Percentiles rank a stretch among this genome's conserved stretches.
Evolutionary conservation across 768 basidiomycete species (phyloP).

Genomic region (Pleurotus djamor): DNA sequence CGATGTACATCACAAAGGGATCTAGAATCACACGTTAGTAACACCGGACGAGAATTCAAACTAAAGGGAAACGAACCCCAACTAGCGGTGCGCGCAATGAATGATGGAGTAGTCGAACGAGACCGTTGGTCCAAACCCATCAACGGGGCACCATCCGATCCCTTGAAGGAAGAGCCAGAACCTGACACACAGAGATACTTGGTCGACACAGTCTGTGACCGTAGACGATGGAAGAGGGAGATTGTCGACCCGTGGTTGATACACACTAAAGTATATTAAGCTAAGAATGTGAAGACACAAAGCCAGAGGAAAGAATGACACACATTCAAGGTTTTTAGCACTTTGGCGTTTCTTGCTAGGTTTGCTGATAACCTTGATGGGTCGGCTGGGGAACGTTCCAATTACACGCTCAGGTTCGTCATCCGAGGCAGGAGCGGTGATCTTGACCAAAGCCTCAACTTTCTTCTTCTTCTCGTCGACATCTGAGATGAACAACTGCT

Average conservation of each 20-base stretch:
- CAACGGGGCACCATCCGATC: constrained; percentile 86
- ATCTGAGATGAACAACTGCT: constrained; percentile 93
- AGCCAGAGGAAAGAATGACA: constrained; percentile 30
- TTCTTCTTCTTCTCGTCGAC: constrained; percentile 95
- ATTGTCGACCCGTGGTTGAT: constrained; percentile 96
- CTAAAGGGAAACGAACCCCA: constrained; percentile 62
- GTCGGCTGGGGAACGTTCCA: constrained; percentile 86
- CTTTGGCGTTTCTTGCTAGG: constrained; percentile 96
- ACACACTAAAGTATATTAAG: constrained; percentile 55
- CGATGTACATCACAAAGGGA: constrained; percentile 96
- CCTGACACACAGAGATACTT: constrained; percentile 96
- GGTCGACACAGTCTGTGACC: constrained; percentile 94
- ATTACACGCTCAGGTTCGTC: constrained; percentile 82
- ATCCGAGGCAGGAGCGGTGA: constrained; percentile 76
- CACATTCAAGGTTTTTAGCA: constrained; percentile 89
- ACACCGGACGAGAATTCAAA: background rate
- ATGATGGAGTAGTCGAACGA: constrained; percentile 76
- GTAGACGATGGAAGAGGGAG: constrained; percentile 92
- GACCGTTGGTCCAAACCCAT: constrained; percentile 76
- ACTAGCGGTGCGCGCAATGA: constrained; percentile 85
- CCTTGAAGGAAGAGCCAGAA: constrained; percentile 88
- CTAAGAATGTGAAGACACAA: constrained; percentile 5
- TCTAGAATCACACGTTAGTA: constrained; percentile 39
- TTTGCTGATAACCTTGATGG: constrained; percentile 99
- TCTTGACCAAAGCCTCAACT: constrained; percentile 90